phyloP scores from a whole-genome alignment of 768 basidiomycete species.

The Auricularia cornea region DNA sequence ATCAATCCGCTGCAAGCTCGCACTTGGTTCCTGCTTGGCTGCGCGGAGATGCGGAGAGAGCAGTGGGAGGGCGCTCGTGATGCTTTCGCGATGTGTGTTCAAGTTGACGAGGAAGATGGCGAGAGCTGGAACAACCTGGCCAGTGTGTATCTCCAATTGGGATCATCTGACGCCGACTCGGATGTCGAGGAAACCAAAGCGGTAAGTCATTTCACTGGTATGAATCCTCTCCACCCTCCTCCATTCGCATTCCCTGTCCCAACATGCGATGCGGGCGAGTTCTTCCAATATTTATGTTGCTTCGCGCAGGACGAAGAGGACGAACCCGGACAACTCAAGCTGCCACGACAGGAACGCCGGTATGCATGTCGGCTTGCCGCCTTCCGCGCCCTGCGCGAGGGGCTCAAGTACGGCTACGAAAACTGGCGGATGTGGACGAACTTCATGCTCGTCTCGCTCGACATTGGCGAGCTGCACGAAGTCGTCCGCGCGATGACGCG shows the following conservation, averaged over 20 bases:
- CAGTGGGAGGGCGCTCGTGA: slow-evolving; percentile 76
- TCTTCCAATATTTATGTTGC: not conserved
- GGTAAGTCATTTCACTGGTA: not conserved
- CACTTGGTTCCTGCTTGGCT: slow-evolving; percentile 96
- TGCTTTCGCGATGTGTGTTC: slow-evolving; percentile 78
- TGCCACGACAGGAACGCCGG: not conserved
- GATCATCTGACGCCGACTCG: slow-evolving; percentile 28
- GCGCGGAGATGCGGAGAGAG: slow-evolving; percentile 74
- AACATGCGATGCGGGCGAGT: not conserved
- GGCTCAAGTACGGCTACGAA: slow-evolving; percentile 73
- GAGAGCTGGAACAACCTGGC: slow-evolving; percentile 99
- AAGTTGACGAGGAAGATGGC: slow-evolving; percentile 90
- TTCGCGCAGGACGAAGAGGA: not conserved
- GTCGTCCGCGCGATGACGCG: slow-evolving; percentile 75
- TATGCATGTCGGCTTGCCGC: slow-evolving; percentile 68
- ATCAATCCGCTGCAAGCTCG: slow-evolving; percentile 86
- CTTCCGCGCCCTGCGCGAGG: slow-evolving; percentile 86
- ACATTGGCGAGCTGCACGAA: slow-evolving; percentile 88
- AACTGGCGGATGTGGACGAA: slow-evolving; percentile 99
- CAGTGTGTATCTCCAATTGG: slow-evolving; percentile 84
- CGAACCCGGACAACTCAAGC: not conserved
- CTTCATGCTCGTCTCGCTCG: slow-evolving; percentile 89
- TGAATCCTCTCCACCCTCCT: not conserved
- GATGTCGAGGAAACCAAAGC: slow-evolving; percentile 20
- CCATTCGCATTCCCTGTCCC: not conserved